Conservation (phyloP, 1,284 basidiomycete species). For the Gymnopus androsaceus region DNA sequence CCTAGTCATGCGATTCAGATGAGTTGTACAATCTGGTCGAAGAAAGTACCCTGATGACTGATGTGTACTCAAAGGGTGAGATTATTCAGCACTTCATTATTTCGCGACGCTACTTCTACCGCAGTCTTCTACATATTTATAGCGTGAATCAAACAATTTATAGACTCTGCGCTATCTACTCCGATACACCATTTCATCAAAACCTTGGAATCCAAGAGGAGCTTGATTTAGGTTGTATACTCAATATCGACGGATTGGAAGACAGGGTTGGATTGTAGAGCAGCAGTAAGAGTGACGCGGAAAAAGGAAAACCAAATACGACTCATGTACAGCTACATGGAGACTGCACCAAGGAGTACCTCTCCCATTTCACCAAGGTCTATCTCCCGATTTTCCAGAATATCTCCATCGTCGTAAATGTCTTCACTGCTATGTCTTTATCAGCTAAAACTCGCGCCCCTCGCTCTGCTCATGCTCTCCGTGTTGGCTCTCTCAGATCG, state of each 20-base stretch:
- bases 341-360: slow-evolving; percentile 68
- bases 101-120: slow-evolving; percentile 83
- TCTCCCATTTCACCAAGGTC: slow-evolving; percentile 67
- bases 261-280: slow-evolving; percentile 75
- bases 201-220: slow-evolving; percentile 81
- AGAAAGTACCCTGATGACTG: slow-evolving; percentile 78
- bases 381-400: slow-evolving; percentile 81
- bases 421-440: slow-evolving; percentile 12
- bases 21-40: slow-evolving; percentile 90
- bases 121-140: slow-evolving; percentile 95
- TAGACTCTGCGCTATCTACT: slow-evolving; percentile 80
- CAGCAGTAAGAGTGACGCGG: slow-evolving; percentile 58
- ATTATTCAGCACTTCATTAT: slow-evolving; percentile 88
- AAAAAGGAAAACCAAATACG: slow-evolving; percentile 47
- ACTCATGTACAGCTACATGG: slow-evolving; percentile 89
- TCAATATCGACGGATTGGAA: slow-evolving; percentile 94
- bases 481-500: slow-evolving; percentile 80
- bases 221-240: slow-evolving; percentile 89
- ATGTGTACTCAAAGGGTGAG: slow-evolving; percentile 85
- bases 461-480: slow-evolving; percentile 76
- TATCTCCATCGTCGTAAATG: slow-evolving; percentile 76
- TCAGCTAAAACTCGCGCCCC: slow-evolving; percentile 77
- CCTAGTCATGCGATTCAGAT: slow-evolving; percentile 58
- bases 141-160: slow-evolving; percentile 82
- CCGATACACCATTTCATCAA: slow-evolving; percentile 89